Evolutionary conservation across 2,329 filamentous ascomycete species (phyloP).

Genomic region (Drechslerella dactyloides): DNA sequence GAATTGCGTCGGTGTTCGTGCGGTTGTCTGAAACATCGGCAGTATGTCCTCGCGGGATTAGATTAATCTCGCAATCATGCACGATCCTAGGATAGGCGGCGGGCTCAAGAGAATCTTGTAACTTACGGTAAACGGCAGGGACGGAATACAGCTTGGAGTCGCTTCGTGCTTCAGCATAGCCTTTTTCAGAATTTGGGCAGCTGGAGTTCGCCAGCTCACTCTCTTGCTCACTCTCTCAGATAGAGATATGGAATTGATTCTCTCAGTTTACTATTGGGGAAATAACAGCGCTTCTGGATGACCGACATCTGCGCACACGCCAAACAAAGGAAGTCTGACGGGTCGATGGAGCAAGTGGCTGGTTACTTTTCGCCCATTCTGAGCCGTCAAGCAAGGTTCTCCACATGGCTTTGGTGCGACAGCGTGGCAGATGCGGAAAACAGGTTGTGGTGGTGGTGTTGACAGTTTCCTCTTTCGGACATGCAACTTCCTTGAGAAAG

Average conservation of each 20-base stretch:
- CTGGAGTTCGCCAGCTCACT: too few relatives aligned
- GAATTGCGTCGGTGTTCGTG: background rate
- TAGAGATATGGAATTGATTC: background rate
- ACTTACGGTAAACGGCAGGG: background rate
- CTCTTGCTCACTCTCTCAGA: background rate
- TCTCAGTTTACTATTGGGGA: background rate
- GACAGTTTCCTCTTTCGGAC: conserved; percentile 36
- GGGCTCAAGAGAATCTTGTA: too few relatives aligned
- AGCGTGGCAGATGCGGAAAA: conserved; percentile 21
- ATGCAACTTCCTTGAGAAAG: conserved; percentile 10
- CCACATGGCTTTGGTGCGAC: background rate
- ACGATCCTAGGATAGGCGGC: background rate
- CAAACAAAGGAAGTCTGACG: background rate
- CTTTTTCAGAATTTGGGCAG: too few relatives aligned
- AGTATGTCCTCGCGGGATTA: background rate
- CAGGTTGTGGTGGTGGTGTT: conserved; percentile 20
- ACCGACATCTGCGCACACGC: background rate
- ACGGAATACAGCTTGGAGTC: background rate
- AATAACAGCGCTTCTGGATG: background rate
- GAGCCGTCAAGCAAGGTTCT: conserved; percentile 26
- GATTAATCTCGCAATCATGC: background rate
- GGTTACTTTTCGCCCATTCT: conserved; percentile 13
- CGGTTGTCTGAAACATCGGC: background rate
- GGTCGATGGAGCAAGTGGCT: background rate
- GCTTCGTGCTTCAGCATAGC: background rate